Conservation (phyloP, 495 filamentous ascomycete genomes). For the Xylona heveae region DNA sequence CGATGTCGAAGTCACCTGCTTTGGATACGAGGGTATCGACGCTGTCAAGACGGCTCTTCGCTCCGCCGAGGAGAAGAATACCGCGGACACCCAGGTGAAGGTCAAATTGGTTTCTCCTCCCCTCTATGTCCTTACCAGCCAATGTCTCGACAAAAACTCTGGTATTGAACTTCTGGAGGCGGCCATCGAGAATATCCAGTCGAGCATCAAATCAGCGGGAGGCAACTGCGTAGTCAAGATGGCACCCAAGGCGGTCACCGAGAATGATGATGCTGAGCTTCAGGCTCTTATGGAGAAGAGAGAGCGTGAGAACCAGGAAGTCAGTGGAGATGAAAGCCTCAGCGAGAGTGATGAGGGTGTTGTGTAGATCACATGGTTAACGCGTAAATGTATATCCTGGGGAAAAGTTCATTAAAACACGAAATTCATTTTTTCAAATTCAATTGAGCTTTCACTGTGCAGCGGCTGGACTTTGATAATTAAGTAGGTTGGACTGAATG, state of each 20-base stretch:
- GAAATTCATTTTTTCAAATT: too few relatives aligned
- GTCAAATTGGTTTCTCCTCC: constrained; percentile 91
- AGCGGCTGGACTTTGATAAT: too few relatives aligned
- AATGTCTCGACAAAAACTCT: constrained; percentile 76
- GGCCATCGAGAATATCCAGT: constrained; percentile 67
- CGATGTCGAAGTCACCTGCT: constrained; percentile 96
- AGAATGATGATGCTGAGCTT: constrained; percentile 91
- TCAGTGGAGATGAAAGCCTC: constrained; percentile 86
- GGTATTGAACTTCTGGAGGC: constrained; percentile 70
- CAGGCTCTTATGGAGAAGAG: constrained; percentile 98
- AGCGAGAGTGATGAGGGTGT: constrained; percentile 72
- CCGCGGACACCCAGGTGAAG: constrained; percentile 77
- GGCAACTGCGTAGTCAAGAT: constrained; percentile 78
- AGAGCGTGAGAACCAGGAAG: constrained; percentile 90
- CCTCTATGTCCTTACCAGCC: constrained; percentile 81
- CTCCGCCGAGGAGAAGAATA: constrained; percentile 75
- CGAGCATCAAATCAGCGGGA: constrained; percentile 47
- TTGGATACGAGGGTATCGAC: constrained; percentile 95
- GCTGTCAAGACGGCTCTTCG: constrained; percentile 82
- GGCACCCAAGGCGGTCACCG: constrained; percentile 96
- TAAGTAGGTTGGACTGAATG: too few relatives aligned
- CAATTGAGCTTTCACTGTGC: too few relatives aligned
- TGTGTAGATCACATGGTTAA: too few relatives aligned
- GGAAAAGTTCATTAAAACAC: too few relatives aligned
- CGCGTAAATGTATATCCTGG: too few relatives aligned